Evolutionary conservation across 257 asterid genomes (phyloP).

Genomic region (Thymus quinquecostatus): DNA sequence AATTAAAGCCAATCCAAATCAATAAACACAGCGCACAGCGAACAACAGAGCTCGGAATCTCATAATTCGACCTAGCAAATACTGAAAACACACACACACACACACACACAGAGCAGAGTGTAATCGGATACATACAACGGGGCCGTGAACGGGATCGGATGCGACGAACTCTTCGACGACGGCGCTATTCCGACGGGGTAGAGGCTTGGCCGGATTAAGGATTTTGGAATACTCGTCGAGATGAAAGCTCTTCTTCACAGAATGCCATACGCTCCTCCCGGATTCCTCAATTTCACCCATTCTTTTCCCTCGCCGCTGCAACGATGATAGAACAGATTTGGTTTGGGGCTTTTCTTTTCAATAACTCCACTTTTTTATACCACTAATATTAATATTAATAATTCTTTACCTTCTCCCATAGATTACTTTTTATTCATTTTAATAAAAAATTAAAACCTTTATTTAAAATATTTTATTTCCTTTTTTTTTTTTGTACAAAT

Average conservation of each 20-base stretch:
- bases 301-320: conserved; percentile 22
- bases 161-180: conserved; percentile 79
- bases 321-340: neutral
- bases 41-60: conserved; percentile 2
- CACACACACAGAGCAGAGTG: neutral
- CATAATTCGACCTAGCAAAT: neutral
- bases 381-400: neutral
- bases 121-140: conserved; percentile 50
- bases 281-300: conserved; percentile 44
- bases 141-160: conserved; percentile 81
- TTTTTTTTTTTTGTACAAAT: no score
- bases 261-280: conserved; percentile 55
- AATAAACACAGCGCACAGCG: neutral
- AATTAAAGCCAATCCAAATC: neutral
- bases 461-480: no score
- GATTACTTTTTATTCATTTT: no score
- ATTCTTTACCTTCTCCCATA: no score
- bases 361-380: neutral
- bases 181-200: conserved; percentile 79
- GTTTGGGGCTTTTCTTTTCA: neutral
- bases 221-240: conserved; percentile 69
- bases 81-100: neutral
- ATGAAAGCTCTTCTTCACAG: conserved; percentile 68
- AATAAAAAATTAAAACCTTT: no score
- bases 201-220: conserved; percentile 68